Evolutionary conservation across 495 filamentous ascomycete species (phyloP).

Genomic region (Penicillium cataractarum): DNA sequence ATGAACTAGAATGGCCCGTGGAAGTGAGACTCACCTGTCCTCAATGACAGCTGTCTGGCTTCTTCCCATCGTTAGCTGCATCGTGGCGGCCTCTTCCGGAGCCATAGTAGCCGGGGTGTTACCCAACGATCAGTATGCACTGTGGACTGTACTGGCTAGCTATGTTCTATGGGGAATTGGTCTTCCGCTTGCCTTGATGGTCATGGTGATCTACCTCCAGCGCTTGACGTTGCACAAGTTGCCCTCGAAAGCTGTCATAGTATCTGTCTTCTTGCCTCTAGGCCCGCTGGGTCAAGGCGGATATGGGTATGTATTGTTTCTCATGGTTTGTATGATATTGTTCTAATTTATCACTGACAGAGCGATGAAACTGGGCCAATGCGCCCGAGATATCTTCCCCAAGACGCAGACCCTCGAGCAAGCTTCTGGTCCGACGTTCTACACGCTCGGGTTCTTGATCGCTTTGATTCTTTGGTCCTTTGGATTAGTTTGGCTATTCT

Average conservation of each 20-base stretch:
- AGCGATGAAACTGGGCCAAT: conserved; percentile 58
- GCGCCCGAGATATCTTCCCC: conserved; percentile 55
- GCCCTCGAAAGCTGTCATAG: conserved; percentile 61
- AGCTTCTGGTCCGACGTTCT: conserved; percentile 54
- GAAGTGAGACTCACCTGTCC: conserved; percentile 34
- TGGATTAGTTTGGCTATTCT: conserved; percentile 63
- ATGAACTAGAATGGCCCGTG: conserved; percentile 36
- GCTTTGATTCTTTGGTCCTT: conserved; percentile 64
- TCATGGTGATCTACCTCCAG: conserved; percentile 64
- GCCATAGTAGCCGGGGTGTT: conserved; percentile 57
- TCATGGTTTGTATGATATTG: background rate
- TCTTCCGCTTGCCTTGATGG: conserved; percentile 54
- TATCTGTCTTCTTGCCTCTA: conserved; percentile 63
- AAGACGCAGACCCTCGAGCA: conserved; percentile 47
- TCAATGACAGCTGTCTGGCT: conserved; percentile 64
- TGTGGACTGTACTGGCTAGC: conserved; percentile 58
- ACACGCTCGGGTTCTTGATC: conserved; percentile 55
- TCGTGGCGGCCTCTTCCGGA: conserved; percentile 63
- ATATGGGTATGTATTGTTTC: conserved; percentile 41
- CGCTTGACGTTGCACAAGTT: conserved; percentile 60
- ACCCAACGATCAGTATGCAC: conserved; percentile 52
- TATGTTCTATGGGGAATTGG: conserved; percentile 66
- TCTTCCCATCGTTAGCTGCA: conserved; percentile 60
- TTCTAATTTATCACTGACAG: conserved; percentile 11
- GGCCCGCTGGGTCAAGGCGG: conserved; percentile 64